Base-by-base conservation (phyloP, 2,329 filamentous ascomycete genomes). In the Paramyrothecium roridum region DNA sequence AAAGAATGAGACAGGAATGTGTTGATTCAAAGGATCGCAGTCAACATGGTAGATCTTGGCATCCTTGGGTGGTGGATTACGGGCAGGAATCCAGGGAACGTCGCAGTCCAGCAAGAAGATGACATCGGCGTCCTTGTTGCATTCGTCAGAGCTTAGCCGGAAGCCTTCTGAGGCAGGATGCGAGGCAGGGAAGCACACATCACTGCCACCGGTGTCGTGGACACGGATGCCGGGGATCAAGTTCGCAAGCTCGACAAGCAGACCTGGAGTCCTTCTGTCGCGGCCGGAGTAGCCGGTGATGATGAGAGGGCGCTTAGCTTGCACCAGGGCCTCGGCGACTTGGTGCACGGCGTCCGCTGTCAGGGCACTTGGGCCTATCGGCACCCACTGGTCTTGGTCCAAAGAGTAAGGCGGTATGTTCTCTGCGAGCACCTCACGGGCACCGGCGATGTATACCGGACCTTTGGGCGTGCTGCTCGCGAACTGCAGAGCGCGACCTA, bases 41-140 rank as follows among this genome's bases (percentile, higher is more conserved):
- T 86, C 83, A 52, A 86, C 74, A 61, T 86, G 83, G 69, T 80
- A 84, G 53, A 86, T 69, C 55, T 73, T 74, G 8, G 78, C 77
- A 7, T 75, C 73, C 16, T 73, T 65, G 2, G 66, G 66, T 1
- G 83, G 83, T 57, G 73, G 73, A 67, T 80, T 83, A 47, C 85
- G 84, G 0, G 90, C 93, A 23, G 86, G 85, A 56, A 96, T 91
- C 90, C 90, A 96, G 0, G 91, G 91, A 1, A 96, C 90, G 68
- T 96, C 91, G 64, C 90, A 93, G 70, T 96, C 89, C 22, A 93
- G 68, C 4, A 96, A 86, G 2, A 96, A 63, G 59, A 96, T 93
- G 33, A 91, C 82, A 69, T 96, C 91, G 1, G 91, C 89, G 1
- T 84, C 83, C 57, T 79, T 81, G 67, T 95, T 89, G 47, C 79